phyloP scores from a whole-genome alignment of 148 eudicot species.

The Amaranthus palmeri region DNA sequence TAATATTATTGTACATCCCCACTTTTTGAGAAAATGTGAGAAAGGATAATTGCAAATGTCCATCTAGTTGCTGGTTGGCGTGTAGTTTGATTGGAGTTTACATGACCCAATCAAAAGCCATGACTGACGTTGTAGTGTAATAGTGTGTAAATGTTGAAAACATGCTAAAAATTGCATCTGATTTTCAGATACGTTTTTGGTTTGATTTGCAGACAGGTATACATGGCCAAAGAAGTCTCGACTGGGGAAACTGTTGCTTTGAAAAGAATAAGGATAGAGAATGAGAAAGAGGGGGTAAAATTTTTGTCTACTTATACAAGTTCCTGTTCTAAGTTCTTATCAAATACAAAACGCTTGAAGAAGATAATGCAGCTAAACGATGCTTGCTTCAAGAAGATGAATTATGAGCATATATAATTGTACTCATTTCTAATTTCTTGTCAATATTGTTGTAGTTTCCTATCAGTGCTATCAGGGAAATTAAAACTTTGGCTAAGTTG shows the following conservation, averaged over 20 bases:
- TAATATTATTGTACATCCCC: too few relatives aligned
- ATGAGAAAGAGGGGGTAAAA: slow-evolving; percentile 81
- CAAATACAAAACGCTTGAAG: background rate
- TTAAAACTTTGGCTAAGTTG: slow-evolving; percentile 40
- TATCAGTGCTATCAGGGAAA: slow-evolving; percentile 49
- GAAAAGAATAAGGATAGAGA: slow-evolving; percentile 73
- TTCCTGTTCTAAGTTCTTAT: background rate
- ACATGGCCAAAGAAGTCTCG: slow-evolving; percentile 73
- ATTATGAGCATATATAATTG: background rate
- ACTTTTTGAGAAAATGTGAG: too few relatives aligned
- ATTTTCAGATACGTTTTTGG: background rate
- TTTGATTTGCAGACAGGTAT: slow-evolving; percentile 64
- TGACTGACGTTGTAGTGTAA: slow-evolving; percentile 35
- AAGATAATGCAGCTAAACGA: background rate
- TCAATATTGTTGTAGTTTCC: slow-evolving; percentile 44
- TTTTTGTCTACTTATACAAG: slow-evolving; percentile 17
- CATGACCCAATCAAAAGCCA: slow-evolving; percentile 59
- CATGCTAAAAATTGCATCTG: background rate
- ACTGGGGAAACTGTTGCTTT: slow-evolving; percentile 79
- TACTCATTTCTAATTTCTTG: background rate
- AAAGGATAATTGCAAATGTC: too few relatives aligned
- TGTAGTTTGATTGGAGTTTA: slow-evolving; percentile 38
- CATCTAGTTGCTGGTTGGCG: background rate
- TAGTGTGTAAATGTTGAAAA: background rate
- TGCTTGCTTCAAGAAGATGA: background rate